Conservation (phyloP, 2,329 filamentous ascomycete genomes). For the Lecanicillium sp. region DNA sequence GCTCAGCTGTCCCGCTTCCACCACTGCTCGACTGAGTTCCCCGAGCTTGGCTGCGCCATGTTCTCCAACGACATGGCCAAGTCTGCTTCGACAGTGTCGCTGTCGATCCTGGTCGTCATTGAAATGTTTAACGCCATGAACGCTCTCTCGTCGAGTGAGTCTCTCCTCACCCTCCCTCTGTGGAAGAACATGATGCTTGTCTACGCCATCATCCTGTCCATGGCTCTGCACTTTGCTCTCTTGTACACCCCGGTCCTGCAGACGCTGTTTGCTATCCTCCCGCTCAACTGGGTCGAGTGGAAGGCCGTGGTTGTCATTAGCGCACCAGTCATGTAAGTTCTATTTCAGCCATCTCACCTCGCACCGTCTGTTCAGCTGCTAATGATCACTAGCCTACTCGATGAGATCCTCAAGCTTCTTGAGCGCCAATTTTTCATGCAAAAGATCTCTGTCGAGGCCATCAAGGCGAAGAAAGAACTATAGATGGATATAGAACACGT, state of each 20-base stretch:
- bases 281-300: conserved; percentile 82
- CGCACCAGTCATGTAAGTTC: conserved; percentile 83
- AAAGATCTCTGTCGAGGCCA: conserved; percentile 30
- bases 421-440: conserved; percentile 62
- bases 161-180: conserved; percentile 83
- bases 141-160: conserved; percentile 90
- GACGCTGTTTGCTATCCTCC: conserved; percentile 81
- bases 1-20: conserved; percentile 90
- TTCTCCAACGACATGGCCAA: conserved; percentile 82
- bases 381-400: conserved; percentile 53
- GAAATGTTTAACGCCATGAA: conserved; percentile 99
- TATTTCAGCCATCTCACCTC: background rate
- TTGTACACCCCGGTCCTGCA: conserved; percentile 89
- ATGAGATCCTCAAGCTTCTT: conserved; percentile 73
- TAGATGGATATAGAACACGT: conserved; percentile 22
- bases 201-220: conserved; percentile 85
- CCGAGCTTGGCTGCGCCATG: conserved; percentile 86
- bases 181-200: conserved; percentile 99
- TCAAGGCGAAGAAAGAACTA: conserved; percentile 47
- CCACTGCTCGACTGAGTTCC: conserved; percentile 76
- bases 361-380: conserved; percentile 14
- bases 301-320: conserved; percentile 84
- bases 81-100: conserved; percentile 84
- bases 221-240: conserved; percentile 90
- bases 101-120: conserved; percentile 90